phyloP scores from a whole-genome alignment of 192 early-diverging fungal species.

The Geranomyces variabilis region DNA sequence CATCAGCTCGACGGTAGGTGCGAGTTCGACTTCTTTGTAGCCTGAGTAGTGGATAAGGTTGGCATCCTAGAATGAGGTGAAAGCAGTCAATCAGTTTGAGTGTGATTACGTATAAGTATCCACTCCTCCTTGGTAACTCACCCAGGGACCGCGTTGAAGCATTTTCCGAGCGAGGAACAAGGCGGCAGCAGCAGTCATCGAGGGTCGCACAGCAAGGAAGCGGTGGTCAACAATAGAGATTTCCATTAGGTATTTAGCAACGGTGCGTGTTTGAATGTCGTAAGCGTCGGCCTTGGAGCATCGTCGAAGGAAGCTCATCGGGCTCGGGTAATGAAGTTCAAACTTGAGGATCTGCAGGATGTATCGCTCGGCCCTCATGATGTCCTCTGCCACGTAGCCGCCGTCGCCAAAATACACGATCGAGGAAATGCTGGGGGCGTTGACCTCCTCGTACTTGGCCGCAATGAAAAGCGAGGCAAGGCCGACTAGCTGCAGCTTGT shows the following conservation, averaged over 20 bases:
- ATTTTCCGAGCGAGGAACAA: slow-evolving; percentile 82
- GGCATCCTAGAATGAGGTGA: slow-evolving; percentile 46
- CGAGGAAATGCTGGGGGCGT: slow-evolving; percentile 78
- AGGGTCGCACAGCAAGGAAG: slow-evolving; percentile 73
- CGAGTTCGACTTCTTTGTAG: slow-evolving; percentile 72
- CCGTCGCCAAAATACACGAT: slow-evolving; percentile 87
- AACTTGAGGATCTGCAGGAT: slow-evolving; percentile 87
- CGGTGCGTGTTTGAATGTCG: slow-evolving; percentile 85
- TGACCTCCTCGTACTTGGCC: slow-evolving; percentile 93
- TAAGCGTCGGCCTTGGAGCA: slow-evolving; percentile 87
- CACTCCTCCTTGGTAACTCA: slow-evolving; percentile 31
- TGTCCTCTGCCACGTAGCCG: slow-evolving; percentile 75
- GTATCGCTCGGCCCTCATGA: slow-evolving; percentile 89
- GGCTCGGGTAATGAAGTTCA: slow-evolving; percentile 83
- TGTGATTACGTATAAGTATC: no score
- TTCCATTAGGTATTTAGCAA: slow-evolving; percentile 98
- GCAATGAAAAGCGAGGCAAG: slow-evolving; percentile 88
- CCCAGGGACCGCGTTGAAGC: slow-evolving; percentile 77
- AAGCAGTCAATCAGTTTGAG: slow-evolving; percentile 1
- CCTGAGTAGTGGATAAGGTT: slow-evolving; percentile 78
- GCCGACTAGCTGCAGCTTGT: slow-evolving; percentile 93
- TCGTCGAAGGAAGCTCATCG: slow-evolving; percentile 91
- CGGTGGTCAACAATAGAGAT: slow-evolving; percentile 84
- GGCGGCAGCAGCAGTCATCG: slow-evolving; percentile 75
- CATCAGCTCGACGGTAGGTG: slow-evolving; percentile 69